These are phyloP conservation scores for Solanum peruvianum DNA, from an alignment of 257 asterid species.

Conservation along the genomic window DNA sequence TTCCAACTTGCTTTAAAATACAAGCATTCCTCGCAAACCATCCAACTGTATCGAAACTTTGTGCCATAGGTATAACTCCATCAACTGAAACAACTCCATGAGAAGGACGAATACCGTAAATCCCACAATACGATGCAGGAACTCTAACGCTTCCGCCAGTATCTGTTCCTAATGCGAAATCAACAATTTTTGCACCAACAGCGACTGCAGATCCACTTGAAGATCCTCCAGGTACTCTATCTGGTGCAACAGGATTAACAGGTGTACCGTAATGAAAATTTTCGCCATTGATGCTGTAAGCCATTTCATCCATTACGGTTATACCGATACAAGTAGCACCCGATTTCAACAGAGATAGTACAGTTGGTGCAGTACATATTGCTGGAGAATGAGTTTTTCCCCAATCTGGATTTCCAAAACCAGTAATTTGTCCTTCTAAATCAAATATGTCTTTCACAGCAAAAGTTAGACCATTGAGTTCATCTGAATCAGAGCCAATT, in stretches of 20 bases:
- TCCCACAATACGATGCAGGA: slow-evolving; percentile 86
- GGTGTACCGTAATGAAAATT: slow-evolving; percentile 83
- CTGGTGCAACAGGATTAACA: slow-evolving; percentile 62
- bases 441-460: slow-evolving; percentile 93
- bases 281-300: slow-evolving; percentile 93
- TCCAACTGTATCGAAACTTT: slow-evolving; percentile 88
- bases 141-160: slow-evolving; percentile 94
- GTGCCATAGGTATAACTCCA: slow-evolving; percentile 83
- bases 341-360: slow-evolving; percentile 46
- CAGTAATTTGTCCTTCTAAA: slow-evolving; percentile 62
- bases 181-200: slow-evolving; percentile 61
- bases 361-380: slow-evolving; percentile 50
- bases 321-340: slow-evolving; percentile 81
- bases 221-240: slow-evolving; percentile 93
- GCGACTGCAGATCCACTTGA: slow-evolving; percentile 97
- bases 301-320: slow-evolving; percentile 97
- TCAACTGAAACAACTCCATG: slow-evolving; percentile 60
- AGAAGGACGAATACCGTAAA: slow-evolving; percentile 82
- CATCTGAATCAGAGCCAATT: slow-evolving; percentile 22
- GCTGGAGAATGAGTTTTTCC: slow-evolving; percentile 67
- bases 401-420: slow-evolving; percentile 94
- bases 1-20: slow-evolving; percentile 62
- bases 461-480: slow-evolving; percentile 51
- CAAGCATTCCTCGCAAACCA: slow-evolving; percentile 83
- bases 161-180: slow-evolving; percentile 90